phyloP scores from a whole-genome alignment of 768 basidiomycete species.

The Austroboletus eburneus region DNA sequence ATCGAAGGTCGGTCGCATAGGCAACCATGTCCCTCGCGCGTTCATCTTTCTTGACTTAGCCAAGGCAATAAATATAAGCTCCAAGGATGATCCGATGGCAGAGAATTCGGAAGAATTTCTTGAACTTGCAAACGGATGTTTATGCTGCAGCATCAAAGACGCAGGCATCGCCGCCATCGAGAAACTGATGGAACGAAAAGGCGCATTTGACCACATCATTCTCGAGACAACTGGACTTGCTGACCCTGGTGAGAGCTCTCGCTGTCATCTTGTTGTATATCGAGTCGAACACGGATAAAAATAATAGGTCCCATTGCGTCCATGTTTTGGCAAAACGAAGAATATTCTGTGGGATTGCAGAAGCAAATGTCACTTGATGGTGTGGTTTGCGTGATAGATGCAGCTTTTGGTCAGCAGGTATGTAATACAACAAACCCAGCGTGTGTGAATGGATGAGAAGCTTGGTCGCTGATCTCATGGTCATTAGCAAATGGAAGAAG shows the following conservation, averaged over 20 bases:
- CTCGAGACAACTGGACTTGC: conserved; percentile 95
- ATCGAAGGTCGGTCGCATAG: conserved; percentile 69
- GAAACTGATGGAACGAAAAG: conserved; percentile 81
- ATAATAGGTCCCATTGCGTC: conserved; percentile 82
- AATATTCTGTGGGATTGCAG: conserved; percentile 64
- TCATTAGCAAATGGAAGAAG: conserved; percentile 81
- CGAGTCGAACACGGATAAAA: conserved; percentile 1
- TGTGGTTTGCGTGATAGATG: conserved; percentile 90
- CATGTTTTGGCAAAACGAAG: conserved; percentile 86
- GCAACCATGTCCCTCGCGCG: not conserved
- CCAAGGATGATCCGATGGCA: conserved; percentile 55
- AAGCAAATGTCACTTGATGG: conserved; percentile 78
- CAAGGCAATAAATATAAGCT: conserved; percentile 80
- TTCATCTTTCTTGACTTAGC: conserved; percentile 43
- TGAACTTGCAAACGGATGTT: conserved; percentile 91
- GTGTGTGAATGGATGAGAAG: conserved; percentile 30
- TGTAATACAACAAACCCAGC: no score
- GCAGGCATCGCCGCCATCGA: conserved; percentile 91
- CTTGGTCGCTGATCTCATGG: conserved; percentile 2
- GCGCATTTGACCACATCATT: conserved; percentile 91
- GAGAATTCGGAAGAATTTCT: conserved; percentile 80
- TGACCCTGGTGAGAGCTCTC: conserved; percentile 67
- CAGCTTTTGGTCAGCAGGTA: conserved; percentile 71
- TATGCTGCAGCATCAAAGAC: conserved; percentile 99
- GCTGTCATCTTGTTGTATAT: not conserved